Evolutionary conservation across 495 filamentous ascomycete genomes (phyloP).

Genomic region (Aspergillus sclerotioniger): DNA sequence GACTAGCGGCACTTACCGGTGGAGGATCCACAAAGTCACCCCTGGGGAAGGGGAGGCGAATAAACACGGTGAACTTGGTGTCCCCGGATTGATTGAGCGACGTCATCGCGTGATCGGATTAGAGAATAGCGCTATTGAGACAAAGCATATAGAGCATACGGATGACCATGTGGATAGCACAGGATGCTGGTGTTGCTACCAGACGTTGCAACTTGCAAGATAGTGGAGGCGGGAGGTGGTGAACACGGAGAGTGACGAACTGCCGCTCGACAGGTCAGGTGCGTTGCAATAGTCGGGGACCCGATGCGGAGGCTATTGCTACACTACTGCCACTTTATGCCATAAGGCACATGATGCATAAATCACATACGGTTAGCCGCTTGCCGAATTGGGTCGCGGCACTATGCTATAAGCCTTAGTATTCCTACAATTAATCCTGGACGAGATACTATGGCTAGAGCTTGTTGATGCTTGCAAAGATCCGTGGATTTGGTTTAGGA

Average conservation of each 20-base stretch:
- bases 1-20: constrained; percentile 53
- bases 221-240: neutral
- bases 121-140: neutral
- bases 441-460: too few species aligned
- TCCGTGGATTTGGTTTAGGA: too few species aligned
- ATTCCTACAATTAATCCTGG: too few species aligned
- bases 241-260: neutral
- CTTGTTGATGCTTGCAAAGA: too few species aligned
- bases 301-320: too few species aligned
- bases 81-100: constrained; percentile 18
- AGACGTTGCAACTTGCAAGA: neutral
- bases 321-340: too few species aligned
- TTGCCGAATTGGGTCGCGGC: too few species aligned
- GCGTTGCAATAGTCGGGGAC: too few species aligned
- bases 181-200: neutral
- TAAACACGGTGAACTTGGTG: constrained; percentile 68
- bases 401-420: too few species aligned
- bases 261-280: too few species aligned
- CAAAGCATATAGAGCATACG: neutral
- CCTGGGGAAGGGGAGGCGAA: constrained; percentile 83
- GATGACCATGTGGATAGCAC: neutral
- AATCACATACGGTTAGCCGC: too few species aligned
- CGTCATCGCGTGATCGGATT: constrained; percentile 5
- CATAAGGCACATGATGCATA: too few species aligned
- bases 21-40: constrained; percentile 89